Conservation (phyloP, 2,329 filamentous ascomycete genomes). For the Fusarium proliferatum region DNA sequence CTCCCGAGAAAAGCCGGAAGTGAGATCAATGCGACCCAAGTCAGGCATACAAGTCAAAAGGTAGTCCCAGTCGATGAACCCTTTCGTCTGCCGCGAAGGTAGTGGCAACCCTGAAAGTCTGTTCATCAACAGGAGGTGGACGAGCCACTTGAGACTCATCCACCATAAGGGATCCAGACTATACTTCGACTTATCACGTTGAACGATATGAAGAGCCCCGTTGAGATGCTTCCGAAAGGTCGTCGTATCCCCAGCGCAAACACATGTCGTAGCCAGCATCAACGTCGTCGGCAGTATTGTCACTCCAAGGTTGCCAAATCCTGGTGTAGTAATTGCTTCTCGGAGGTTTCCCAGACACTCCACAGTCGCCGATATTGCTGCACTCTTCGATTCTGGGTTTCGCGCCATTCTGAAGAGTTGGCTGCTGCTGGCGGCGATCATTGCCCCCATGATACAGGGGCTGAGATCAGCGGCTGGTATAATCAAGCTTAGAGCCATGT, state of each 20-base stretch:
- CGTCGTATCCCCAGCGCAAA: constrained; percentile 2
- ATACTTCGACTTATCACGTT: background rate
- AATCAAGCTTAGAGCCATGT: background rate
- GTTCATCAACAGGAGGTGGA: constrained; percentile 15
- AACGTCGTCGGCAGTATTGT: constrained; percentile 2
- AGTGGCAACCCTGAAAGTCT: background rate
- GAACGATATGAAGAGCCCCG: constrained; percentile 3
- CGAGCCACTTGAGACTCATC: constrained; percentile 9
- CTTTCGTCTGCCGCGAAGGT: background rate
- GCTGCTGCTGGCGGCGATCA: constrained; percentile 14
- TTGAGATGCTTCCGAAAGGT: constrained; percentile 9
- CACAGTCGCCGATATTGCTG: constrained; percentile 4
- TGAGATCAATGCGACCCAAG: background rate
- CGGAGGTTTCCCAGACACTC: background rate
- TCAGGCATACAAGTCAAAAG: constrained; percentile 7
- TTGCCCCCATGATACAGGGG: constrained; percentile 11
- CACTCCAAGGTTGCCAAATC: background rate
- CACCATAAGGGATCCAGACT: constrained; percentile 4
- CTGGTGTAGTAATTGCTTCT: background rate
- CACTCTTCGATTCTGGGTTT: background rate
- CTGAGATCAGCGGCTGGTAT: constrained; percentile 5
- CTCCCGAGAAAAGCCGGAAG: constrained; percentile 5
- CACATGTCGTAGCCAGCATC: constrained; percentile 16
- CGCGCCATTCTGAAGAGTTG: background rate
- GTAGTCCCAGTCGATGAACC: background rate